Percentiles rank a stretch among this genome's conserved stretches.
Conservation (phyloP, 2,329 filamentous ascomycete species). For the Neurospora crassa region DNA sequence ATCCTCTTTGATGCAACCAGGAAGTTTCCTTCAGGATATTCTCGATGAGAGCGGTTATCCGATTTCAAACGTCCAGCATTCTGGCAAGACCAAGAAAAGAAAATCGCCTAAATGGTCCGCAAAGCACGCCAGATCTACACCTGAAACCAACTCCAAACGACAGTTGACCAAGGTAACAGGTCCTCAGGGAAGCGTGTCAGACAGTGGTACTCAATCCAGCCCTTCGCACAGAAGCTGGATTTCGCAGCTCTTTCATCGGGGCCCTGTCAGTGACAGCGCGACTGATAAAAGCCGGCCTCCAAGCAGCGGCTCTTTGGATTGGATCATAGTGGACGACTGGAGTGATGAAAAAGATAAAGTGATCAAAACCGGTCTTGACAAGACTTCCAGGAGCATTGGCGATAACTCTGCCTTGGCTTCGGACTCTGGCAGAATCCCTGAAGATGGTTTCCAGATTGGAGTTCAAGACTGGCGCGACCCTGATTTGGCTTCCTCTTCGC, state of each 20-base stretch:
- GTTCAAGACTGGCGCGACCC: conserved; percentile 81
- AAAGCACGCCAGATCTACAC: conserved; percentile 18
- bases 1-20: conserved; percentile 72
- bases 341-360: conserved; percentile 42
- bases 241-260: conserved; percentile 20
- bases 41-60: conserved; percentile 52
- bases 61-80: conserved; percentile 42
- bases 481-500: conserved; percentile 46
- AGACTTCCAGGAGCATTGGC: conserved; percentile 26
- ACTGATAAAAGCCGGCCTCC: conserved; percentile 54
- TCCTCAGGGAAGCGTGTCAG: conserved; percentile 4
- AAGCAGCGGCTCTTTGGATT: conserved; percentile 64
- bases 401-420: conserved; percentile 13
- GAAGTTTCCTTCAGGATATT: conserved; percentile 51
- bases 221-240: conserved; percentile 30
- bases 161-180: conserved; percentile 16
- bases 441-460: conserved; percentile 69
- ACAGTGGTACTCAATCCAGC: not conserved
- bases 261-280: conserved; percentile 21
- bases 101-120: conserved; percentile 26
- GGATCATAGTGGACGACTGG: conserved; percentile 61
- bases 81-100: conserved; percentile 28
- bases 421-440: conserved; percentile 16
- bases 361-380: conserved; percentile 32
- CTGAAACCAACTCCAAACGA: conserved; percentile 16